These are phyloP conservation scores for Vanilla planifolia DNA, from an alignment of 106 monocot genomes.

Conservation along the genomic window DNA sequence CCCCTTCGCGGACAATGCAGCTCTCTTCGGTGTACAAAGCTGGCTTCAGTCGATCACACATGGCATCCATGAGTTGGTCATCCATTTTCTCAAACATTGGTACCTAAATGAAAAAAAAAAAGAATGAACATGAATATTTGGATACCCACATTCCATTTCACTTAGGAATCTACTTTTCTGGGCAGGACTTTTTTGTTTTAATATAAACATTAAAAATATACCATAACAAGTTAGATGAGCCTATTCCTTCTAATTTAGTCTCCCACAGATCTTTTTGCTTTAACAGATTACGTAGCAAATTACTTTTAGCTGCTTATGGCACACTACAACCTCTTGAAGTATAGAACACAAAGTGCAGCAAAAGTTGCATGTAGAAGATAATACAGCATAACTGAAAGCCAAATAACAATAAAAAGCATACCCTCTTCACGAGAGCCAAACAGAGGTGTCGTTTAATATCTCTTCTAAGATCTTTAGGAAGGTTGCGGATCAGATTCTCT, in stretches of 20 bases:
- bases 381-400: not conserved
- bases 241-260: no score
- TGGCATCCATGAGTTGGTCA: slow-evolving; percentile 46
- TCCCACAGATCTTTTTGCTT: no score
- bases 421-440: slow-evolving; percentile 65
- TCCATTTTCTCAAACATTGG: slow-evolving; percentile 55
- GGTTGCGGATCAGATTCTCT: slow-evolving; percentile 56
- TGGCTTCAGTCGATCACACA: slow-evolving; percentile 47
- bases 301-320: no score
- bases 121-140: not conserved
- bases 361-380: not conserved
- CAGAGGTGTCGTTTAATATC: slow-evolving; percentile 95
- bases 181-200: no score
- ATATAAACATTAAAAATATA: no score
- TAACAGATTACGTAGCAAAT: no score
- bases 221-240: no score
- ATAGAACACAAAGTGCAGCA: not conserved
- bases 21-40: slow-evolving; percentile 40
- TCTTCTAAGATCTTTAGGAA: slow-evolving; percentile 84
- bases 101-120: slow-evolving; percentile 16
- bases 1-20: slow-evolving; percentile 41
- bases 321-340: no score
- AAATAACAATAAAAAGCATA: slow-evolving; percentile 18
- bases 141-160: no score
- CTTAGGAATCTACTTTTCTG: no score